Conservation (phyloP, 2,329 filamentous ascomycete genomes). For the Microdochium bolleyi region DNA sequence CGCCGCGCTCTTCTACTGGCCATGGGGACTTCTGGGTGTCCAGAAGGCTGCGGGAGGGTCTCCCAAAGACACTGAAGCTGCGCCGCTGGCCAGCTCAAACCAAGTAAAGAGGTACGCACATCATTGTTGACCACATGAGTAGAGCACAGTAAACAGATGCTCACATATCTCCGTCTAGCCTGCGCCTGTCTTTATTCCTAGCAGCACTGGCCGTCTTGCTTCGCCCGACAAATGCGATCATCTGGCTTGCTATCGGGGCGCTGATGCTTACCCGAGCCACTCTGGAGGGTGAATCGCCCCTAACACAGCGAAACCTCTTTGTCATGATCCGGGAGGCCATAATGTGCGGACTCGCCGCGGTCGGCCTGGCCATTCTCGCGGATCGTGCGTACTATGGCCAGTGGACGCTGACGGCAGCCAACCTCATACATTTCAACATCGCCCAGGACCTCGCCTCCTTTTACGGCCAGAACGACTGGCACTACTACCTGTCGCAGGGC, state of each 20-base stretch:
- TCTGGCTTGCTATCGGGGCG: slow-evolving; percentile 66
- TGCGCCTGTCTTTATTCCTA: slow-evolving; percentile 60
- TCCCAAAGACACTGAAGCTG: slow-evolving; percentile 22
- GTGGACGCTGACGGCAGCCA: slow-evolving; percentile 84
- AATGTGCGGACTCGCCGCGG: slow-evolving; percentile 51
- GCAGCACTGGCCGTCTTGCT: slow-evolving; percentile 79
- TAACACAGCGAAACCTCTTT: slow-evolving; percentile 33
- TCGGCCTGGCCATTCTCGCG: slow-evolving; percentile 55
- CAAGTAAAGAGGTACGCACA: slow-evolving; percentile 19
- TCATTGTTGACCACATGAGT: slow-evolving; percentile 5
- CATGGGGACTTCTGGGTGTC: slow-evolving; percentile 62
- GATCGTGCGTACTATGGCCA: slow-evolving; percentile 75
- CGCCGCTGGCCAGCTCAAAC: slow-evolving; percentile 7
- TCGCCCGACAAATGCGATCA: slow-evolving; percentile 79
- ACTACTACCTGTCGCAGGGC: slow-evolving; percentile 90
- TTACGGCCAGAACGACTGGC: slow-evolving; percentile 83
- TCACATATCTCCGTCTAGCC: slow-evolving; percentile 23
- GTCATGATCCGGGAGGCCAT: slow-evolving; percentile 55
- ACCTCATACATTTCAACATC: slow-evolving; percentile 87
- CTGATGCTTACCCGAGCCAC: slow-evolving; percentile 38
- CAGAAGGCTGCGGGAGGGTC: slow-evolving; percentile 29
- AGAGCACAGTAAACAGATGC: slow-evolving; percentile 8
- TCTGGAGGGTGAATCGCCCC: slow-evolving; percentile 28
- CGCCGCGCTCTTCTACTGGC: slow-evolving; percentile 74
- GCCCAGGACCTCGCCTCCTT: slow-evolving; percentile 82